Base-by-base conservation (phyloP, 2,329 filamentous ascomycete genomes). In the Ilyonectria robusta region DNA sequence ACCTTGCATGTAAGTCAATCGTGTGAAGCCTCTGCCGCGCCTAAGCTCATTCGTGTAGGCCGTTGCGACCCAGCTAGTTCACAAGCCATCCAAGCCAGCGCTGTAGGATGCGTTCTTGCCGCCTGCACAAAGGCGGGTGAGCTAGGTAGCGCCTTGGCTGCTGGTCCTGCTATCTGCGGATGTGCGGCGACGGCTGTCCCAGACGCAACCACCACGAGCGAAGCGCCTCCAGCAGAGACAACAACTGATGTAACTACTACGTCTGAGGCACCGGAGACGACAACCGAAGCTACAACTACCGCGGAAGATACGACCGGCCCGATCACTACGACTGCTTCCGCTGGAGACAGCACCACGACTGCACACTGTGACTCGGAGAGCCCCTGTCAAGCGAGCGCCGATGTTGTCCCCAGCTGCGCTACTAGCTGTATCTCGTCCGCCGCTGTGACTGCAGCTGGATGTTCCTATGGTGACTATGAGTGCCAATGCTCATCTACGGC, bases 1-100 rank as follows among this genome's bases (percentile, higher is more conserved):
- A 76, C 56, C 64, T 75, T 46, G 66, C 59, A 13, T 76, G 74
- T 72, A 67, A 71, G 73, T 67, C 15, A 35, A n/a, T 4, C 19
- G 15, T 42, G 8, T 40, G 2, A 6, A 23, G 19, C 15, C 42
- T 15, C 15, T n/a, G 7, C 8, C 5, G 15, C 11, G 15, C n/a
- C 4, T 33, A 31, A 50, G n/a, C 59, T 66, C 13, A 66, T 44
- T 7, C 13, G 19, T 35, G 23, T 50, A 75, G 72, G 73, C 59
- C 73, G 69, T 11, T 76, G 74, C 58, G 56, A 65, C 21, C 73
- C 74, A 1, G 60, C 66, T 4, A 65, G 64, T 4, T 73, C 71
- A 11, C 33, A 55, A 6, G 59, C 67, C 53, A 76, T 76, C 21
- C 63, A 69, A 17, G 37, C 40, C 33, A 57, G 53, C 11, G 75